These are phyloP conservation scores for Penicillium fimorum DNA, from an alignment of 495 filamentous ascomycete genomes.

Conservation along the genomic window DNA sequence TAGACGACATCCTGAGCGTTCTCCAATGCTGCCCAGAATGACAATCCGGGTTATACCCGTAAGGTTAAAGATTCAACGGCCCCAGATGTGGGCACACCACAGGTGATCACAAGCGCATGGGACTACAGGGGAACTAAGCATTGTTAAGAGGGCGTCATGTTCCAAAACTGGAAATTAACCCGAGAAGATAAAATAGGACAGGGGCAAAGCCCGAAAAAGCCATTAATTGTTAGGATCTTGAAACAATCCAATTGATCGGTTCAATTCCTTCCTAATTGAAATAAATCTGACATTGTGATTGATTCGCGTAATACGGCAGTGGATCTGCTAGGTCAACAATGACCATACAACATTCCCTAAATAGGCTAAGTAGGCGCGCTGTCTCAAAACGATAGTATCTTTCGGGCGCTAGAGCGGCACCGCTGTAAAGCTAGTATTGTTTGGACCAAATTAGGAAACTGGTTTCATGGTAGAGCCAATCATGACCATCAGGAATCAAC, in stretches of 20 bases:
- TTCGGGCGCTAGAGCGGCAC: constrained; percentile 8
- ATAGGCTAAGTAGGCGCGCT: neutral
- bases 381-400: neutral
- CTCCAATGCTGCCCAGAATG: neutral
- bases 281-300: neutral
- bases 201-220: neutral
- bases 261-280: neutral
- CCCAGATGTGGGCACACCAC: neutral
- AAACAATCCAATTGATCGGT: neutral
- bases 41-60: neutral
- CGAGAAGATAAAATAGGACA: neutral
- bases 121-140: neutral
- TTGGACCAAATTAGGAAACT: neutral
- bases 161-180: neutral
- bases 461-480: constrained; percentile 5
- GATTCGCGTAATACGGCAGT: neutral
- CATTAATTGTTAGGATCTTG: neutral
- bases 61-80: neutral
- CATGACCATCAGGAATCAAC: neutral
- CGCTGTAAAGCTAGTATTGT: constrained; percentile 10
- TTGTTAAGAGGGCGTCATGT: neutral
- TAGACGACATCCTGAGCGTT: constrained; percentile 3
- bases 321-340: neutral
- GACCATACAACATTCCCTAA: neutral
- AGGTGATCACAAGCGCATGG: neutral